Evolutionary conservation across 192 early-diverging fungal genomes (phyloP), one percentile per base, ranked within the genome.

Genomic region (Pilobolus umbonatus): DNA sequence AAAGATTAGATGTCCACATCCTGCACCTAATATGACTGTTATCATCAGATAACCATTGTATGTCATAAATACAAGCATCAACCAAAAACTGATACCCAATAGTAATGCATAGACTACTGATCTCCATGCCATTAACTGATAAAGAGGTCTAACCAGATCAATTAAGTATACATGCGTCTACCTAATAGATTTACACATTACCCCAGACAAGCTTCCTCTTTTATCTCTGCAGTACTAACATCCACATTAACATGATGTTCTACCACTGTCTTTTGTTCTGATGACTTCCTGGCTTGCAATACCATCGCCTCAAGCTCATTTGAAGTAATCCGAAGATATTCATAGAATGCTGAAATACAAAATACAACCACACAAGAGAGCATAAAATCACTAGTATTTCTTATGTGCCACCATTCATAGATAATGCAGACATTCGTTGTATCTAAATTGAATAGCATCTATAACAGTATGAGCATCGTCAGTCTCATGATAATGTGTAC

Each of bases 21-120:
- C 78, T 24, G 88, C 82, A 22, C 88, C 88, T 26, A 83, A 64
- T 19, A 86, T 76, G 0, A 82, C 81, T 25, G 79, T 72, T 8
- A 84, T 66, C 66, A 90, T 87, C 11, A 90, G 72, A 71, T 74
- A 90, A 31, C 83, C 84, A 52, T 90, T 90, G 67, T 90, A 90
- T 0, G 88, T 90, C 88, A 90, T 90, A 58, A 90, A 90, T 28
- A 90, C 80, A 7, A 90, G 79, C 88, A 90, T 90, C 1, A 88
- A 55, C 22, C 84, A 83, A 64, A 86, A 86, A 38, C 84, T 86
- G 36, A 87, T 80, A 42, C 74, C 79, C 11, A 87, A 83, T 56
- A 85, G 72, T 9, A 81, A 60, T 39, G 82, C 81, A 56, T 90
- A 87, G 31, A 85, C 63, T 5, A 84, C n/a, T 2, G 88, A 80